Conservation (phyloP, 805 yeast species). For the Candida orba region DNA sequence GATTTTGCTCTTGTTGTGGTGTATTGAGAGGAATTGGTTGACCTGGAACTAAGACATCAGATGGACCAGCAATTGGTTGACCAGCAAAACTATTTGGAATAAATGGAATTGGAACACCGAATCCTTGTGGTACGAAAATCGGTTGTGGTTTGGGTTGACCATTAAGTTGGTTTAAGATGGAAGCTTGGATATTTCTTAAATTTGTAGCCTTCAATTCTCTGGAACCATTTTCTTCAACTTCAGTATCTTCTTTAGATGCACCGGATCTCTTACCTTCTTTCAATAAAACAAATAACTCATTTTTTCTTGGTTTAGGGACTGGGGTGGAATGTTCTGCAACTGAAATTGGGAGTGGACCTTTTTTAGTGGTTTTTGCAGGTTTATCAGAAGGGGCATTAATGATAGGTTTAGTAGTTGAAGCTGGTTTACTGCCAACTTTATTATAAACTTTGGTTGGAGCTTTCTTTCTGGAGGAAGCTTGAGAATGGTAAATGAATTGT, state of each 20-base stretch:
- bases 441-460: conserved; percentile 9
- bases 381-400: neutral
- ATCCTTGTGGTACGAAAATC: conserved; percentile 9
- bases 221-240: conserved; percentile 6
- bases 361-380: neutral
- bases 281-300: conserved; percentile 38
- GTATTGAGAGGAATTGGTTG: neutral
- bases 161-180: conserved; percentile 26
- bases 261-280: conserved; percentile 26
- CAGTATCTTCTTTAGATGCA: conserved; percentile 8
- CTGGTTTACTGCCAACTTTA: conserved; percentile 2
- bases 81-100: conserved; percentile 10
- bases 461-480: conserved; percentile 39
- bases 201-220: conserved; percentile 1
- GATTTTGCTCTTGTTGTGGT: neutral
- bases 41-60: conserved; percentile 3
- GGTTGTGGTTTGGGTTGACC: conserved; percentile 12
- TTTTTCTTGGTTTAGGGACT: conserved; percentile 17
- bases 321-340: neutral
- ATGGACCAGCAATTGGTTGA: conserved; percentile 12
- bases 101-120: conserved; percentile 2
- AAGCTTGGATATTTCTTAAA: conserved; percentile 13
- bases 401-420: neutral
- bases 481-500: conserved; percentile 72
- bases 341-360: neutral